Evolutionary conservation across 2,329 filamentous ascomycete genomes (phyloP).

Genomic region (Penicillium sp.): DNA sequence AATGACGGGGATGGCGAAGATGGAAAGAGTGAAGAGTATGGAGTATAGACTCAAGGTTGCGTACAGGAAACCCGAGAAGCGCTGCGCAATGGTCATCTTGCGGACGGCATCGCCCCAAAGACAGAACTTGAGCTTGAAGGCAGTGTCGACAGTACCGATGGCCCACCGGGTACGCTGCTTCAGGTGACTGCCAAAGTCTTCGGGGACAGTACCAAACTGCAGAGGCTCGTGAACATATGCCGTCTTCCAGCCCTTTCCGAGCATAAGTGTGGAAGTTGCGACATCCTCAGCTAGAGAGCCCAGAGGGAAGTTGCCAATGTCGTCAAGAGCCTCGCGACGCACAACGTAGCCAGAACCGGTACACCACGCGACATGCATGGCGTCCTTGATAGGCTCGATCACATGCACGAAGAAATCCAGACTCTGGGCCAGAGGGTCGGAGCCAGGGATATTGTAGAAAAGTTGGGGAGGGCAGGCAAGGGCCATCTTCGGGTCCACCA

Average conservation of each 20-base stretch:
- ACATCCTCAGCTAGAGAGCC: slow-evolving; percentile 59
- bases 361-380: slow-evolving; percentile 54
- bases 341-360: slow-evolving; percentile 60
- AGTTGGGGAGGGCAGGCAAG: slow-evolving; percentile 58
- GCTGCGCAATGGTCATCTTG: slow-evolving; percentile 53
- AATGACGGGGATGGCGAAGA: slow-evolving; percentile 57
- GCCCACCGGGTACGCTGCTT: slow-evolving; percentile 40
- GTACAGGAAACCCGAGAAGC: slow-evolving; percentile 57
- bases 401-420: slow-evolving; percentile 56
- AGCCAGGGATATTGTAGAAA: slow-evolving; percentile 58
- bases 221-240: slow-evolving; percentile 56
- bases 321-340: slow-evolving; percentile 55
- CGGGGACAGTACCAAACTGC: slow-evolving; percentile 52
- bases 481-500: slow-evolving; percentile 53
- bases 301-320: slow-evolving; percentile 58
- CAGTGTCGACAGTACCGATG: slow-evolving; percentile 52
- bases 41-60: slow-evolving; percentile 54
- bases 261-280: slow-evolving; percentile 54
- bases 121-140: slow-evolving; percentile 57
- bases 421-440: slow-evolving; percentile 56
- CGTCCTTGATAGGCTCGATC: slow-evolving; percentile 46
- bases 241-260: slow-evolving; percentile 59
- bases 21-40: slow-evolving; percentile 50
- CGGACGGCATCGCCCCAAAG: slow-evolving; percentile 51
- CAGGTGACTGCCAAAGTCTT: slow-evolving; percentile 34